Base-by-base conservation (phyloP, 1,284 basidiomycete genomes). In the Sanghuangporus baumii region DNA sequence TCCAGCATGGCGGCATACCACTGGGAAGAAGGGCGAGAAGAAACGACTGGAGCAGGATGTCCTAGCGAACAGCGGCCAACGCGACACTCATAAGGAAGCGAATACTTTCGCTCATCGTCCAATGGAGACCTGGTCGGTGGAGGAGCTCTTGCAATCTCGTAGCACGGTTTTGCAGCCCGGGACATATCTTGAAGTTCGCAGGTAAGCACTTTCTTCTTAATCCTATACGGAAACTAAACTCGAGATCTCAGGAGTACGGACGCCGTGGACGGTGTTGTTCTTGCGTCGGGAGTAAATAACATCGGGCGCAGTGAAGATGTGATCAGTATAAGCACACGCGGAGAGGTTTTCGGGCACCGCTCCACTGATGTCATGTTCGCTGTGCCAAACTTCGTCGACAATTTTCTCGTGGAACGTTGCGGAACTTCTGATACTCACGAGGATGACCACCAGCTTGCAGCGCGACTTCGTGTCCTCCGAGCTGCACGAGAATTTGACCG, bases 151-250 rank as follows among this genome's bases (percentile, higher is more conserved):
- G 14, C 31, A 62, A 36, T 38, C 51, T 5, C n/a, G 20, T 14
- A 59, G 47, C 7, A 18, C 20, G 6, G 34, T 9, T 16, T 52
- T 74, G 50, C 62, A 69, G 48, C 77, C 78, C 2, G 87, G 87
- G 0, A 78, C 84, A 16, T 83, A 87, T 59, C 75, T 89, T 34
- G 87, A 89, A 67, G 69, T 85, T 38, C 78, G 87, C 65, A 80
- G 80, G 87, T 85, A 67, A 61, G 79, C 11, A 46, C 48, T 18
- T 41, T 40, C 60, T 3, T 64, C 48, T 46, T 26, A 26, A 51
- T 3, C 36, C n/a, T 62, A 23, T n/a, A 36, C 14, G 2, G 31
- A 51, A 34, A 14, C 52, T 37, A 7, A 54, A 16, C 2, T 6
- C 36, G 14, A 26, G 34, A 36, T 57, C 12, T 56, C 36, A 88